Conservation (phyloP, 2,329 filamentous ascomycete species). For the Venturia effusa region DNA sequence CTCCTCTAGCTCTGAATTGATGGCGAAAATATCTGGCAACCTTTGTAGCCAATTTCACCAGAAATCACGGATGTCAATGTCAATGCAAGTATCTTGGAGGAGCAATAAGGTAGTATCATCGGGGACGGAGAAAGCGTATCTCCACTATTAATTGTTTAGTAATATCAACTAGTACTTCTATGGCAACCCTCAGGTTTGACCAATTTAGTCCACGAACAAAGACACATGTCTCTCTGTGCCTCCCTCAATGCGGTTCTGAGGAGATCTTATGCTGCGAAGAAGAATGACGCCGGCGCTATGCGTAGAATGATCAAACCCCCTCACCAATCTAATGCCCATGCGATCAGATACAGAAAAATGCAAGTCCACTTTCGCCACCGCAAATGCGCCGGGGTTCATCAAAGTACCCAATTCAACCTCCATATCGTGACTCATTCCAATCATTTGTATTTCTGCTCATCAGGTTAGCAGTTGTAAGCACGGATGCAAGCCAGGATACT, state of each 20-base stretch:
- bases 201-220: background rate
- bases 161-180: background rate
- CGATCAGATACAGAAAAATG: background rate
- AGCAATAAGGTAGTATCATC: too few relatives aligned
- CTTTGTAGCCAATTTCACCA: too few relatives aligned
- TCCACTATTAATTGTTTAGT: too few relatives aligned
- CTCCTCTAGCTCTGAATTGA: too few relatives aligned
- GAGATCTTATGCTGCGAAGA: background rate
- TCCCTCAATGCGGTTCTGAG: background rate
- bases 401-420: background rate
- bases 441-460: constrained; percentile 2
- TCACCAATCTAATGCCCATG: background rate
- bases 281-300: background rate
- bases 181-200: background rate
- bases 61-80: too few relatives aligned
- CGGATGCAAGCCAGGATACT: background rate
- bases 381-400: background rate
- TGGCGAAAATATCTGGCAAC: too few relatives aligned
- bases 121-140: too few relatives aligned
- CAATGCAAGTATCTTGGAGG: too few relatives aligned
- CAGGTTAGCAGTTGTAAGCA: background rate
- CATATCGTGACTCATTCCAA: background rate
- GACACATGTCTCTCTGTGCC: background rate
- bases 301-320: background rate
- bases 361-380: background rate